Base-by-base conservation (phyloP, 2,329 filamentous ascomycete genomes). In the Grosmannia penicillata region DNA sequence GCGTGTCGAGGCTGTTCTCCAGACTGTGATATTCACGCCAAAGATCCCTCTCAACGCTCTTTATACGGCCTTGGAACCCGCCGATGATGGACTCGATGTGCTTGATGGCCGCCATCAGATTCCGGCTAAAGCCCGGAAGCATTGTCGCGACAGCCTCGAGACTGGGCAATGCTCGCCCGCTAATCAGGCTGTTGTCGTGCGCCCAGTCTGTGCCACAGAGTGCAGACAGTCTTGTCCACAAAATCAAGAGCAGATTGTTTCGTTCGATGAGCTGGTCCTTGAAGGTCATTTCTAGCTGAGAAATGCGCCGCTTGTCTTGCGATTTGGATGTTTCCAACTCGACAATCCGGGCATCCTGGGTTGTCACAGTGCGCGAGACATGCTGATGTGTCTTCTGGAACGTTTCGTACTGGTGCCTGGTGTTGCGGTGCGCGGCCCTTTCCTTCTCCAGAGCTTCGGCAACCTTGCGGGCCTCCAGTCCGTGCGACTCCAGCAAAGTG, bases 171-270 rank as follows among this genome's bases (percentile, higher is more conserved):
- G 72, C 75, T 43, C 89, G 82, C 17, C 86, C 84, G 50, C 91
- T 89, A 53, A 96, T 82, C 19, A 94, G 73, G 40, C 80, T 81
- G 56, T 96, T 87, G 51, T 80, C 77, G 55, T 94, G 82, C 5
- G 82, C 75, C 89, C 91, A 98, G 53, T 96, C 91, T 0, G 76
- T 72, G 10, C 91, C 91, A 51, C 91, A 96, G 31, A 96, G 69
- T 0, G 75, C 70, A 4, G 84, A 87, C 8, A 98, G 69, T 33
- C 82, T 74, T 45, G 89, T 89, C 91, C 91, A 98, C 6, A 96
- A 64, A n/a, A 76, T 70, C 18, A 95, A 72, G 15, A 96, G 69
- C 37, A 98, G 66, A 43, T 83, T 81, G 59, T 96, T 95, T 39
- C 91, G 78, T 59, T 96, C 91, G 31, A 71, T 72, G 28, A 96